Percentiles rank a stretch among this genome's conserved stretches.
These are phyloP conservation scores for Rhizopus arrhizus DNA, from an alignment of 371 early-diverging fungal genomes.

Conservation along the genomic window DNA sequence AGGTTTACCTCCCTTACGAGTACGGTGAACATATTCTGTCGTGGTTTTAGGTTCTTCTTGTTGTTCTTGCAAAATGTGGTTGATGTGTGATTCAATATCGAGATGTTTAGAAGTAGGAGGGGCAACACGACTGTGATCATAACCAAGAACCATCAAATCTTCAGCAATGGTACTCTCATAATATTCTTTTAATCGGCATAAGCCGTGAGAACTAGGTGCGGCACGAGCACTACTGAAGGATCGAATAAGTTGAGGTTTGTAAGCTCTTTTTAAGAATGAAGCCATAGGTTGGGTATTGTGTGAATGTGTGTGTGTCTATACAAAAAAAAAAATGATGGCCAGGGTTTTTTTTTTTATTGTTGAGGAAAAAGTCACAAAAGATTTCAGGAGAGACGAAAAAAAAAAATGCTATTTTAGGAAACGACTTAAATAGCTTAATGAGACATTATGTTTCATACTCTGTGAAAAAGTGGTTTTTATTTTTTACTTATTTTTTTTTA, in stretches of 20 bases:
- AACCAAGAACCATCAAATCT: conserved; percentile 82
- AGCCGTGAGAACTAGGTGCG: conserved; percentile 50
- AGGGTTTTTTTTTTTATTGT: no score
- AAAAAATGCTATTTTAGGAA: no score
- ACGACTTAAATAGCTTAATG: no score
- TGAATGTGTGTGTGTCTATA: no score
- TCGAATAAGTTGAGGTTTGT: conserved; percentile 9
- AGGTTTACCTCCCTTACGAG: conserved; percentile 63
- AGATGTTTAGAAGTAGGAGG: conserved; percentile 42
- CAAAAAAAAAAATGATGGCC: no score
- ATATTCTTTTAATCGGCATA: conserved; percentile 78
- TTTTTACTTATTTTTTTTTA: no score
- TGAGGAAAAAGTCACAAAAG: no score
- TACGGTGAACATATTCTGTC: conserved; percentile 32
- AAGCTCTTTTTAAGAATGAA: conserved; percentile 22
- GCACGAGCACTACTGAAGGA: conserved; percentile 31
- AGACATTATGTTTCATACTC: no score
- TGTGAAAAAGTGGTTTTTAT: no score
- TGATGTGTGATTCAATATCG: conserved; percentile 44
- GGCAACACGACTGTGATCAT: conserved; percentile 70
- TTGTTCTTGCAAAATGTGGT: conserved; percentile 30
- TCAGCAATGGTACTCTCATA: conserved; percentile 81
- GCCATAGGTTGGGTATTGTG: conserved; percentile 5
- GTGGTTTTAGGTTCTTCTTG: conserved; percentile 2
- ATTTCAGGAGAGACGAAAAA: no score